A percentile compares a stretch with the other conserved stretches of the same genome.
These are phyloP conservation scores for Cryptosporidium tyzzeri DNA, from an alignment of 169 alveolate genomes.

Conservation along the genomic window DNA sequence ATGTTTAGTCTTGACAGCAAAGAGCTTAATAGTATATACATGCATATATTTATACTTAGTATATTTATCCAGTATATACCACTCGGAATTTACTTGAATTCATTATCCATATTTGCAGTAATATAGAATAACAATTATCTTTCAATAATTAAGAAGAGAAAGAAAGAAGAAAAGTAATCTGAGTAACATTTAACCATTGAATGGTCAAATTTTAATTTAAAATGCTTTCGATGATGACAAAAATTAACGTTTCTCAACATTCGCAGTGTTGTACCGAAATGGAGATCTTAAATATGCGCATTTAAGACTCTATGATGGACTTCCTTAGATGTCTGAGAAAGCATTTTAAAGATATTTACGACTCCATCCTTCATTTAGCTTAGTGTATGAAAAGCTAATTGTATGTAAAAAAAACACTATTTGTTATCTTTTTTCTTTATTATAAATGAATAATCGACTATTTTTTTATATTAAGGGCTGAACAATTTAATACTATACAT, in stretches of 20 bases:
- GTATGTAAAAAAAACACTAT: neutral
- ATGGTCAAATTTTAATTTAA: neutral
- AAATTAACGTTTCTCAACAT: conserved; percentile 74
- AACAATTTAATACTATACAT: too few species aligned
- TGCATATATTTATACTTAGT: neutral
- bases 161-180: neutral
- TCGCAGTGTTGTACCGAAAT: conserved; percentile 75
- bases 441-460: too few species aligned
- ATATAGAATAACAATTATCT: neutral
- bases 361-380: neutral
- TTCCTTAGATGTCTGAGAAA: conserved; percentile 77
- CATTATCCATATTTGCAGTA: neutral
- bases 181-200: neutral
- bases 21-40: conserved; percentile 4
- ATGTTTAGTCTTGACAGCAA: neutral
- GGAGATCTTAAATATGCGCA: conserved; percentile 73
- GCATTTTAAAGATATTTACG: neutral
- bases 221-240: conserved; percentile 67
- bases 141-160: neutral
- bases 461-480: too few species aligned
- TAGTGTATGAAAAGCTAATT: neutral
- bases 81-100: neutral
- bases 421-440: too few species aligned
- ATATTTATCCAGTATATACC: conserved; percentile 9
- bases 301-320: conserved; percentile 76